These are phyloP conservation scores for Phylloporus scabripes DNA, from an alignment of 768 basidiomycete genomes.

Conservation along the genomic window DNA sequence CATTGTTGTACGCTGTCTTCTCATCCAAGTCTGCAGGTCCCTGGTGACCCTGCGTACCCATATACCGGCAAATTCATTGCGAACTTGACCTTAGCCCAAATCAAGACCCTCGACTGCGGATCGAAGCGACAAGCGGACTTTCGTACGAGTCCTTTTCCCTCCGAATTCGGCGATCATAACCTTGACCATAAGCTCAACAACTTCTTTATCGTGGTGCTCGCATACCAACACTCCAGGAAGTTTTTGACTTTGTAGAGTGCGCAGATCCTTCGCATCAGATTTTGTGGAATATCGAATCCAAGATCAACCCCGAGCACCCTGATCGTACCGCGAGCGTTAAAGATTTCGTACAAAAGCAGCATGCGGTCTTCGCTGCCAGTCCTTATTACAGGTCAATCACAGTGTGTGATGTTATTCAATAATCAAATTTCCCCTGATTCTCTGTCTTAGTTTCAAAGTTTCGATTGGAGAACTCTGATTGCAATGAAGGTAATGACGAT, in stretches of 20 bases:
- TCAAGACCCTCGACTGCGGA: constrained; percentile 79
- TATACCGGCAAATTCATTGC: constrained; percentile 74
- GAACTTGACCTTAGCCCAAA: constrained; percentile 73
- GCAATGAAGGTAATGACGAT: constrained; percentile 53
- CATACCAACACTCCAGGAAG: constrained; percentile 67
- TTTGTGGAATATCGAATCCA: constrained; percentile 76
- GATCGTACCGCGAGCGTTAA: constrained; percentile 48
- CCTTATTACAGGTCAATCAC: constrained; percentile 61
- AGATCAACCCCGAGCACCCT: constrained; percentile 53
- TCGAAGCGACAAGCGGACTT: constrained; percentile 54
- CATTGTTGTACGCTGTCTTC: neutral
- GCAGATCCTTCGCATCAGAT: constrained; percentile 60
- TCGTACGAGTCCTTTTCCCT: constrained; percentile 39
- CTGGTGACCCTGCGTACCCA: constrained; percentile 57
- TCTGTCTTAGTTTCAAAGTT: constrained; percentile 63
- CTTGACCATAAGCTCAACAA: constrained; percentile 45
- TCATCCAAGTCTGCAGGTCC: constrained; percentile 29
- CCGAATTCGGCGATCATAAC: constrained; percentile 1
- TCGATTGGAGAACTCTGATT: constrained; percentile 74
- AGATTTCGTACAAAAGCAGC: constrained; percentile 59
- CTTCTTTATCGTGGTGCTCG: constrained; percentile 61
- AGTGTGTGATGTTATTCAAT: constrained; percentile 33
- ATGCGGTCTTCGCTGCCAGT: constrained; percentile 51
- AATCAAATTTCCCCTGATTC: neutral
- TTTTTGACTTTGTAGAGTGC: constrained; percentile 73